Base-by-base conservation (phyloP, 139 green algal genomes). In the Auxenochlorella pyrenoidosa region DNA sequence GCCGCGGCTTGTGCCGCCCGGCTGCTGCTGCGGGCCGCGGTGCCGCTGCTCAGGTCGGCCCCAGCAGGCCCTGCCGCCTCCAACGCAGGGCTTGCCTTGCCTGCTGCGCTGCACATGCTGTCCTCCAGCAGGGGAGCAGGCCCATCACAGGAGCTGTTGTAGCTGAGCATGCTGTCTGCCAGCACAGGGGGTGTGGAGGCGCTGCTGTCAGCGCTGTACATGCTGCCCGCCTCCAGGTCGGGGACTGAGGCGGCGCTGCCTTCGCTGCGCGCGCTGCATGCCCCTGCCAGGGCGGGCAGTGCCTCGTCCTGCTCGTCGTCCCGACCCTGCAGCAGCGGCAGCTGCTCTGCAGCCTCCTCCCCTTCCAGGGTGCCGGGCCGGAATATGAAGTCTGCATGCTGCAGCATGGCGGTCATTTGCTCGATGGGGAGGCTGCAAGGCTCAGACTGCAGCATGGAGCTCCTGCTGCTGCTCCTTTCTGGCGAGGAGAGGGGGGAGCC, bases 1-100 rank as follows among this genome's bases (percentile, higher is more conserved):
- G 79, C 79, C 38, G 79, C 79, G 59, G 47, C 79, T 28, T 73
- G 54, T 15, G 40, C 73, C 40, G 73, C 73, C 28, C 40, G n/a
- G 40, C 43, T 58, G 73, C 73, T 38, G 73, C 40, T 51, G 73
- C 73, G 66, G 3, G 66, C 32, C 32, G 66, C 66, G 32, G 32
- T 28, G 66, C 32, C 41, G 32, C 66, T 73, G 66, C 3, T 28
- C 54, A 24, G 54, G 30, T 12, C 66, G 8, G 66, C 66, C 32
- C 36, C 63, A 1, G 24, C 63, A 8, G 54, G 54, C 15, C 12
- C 54, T 63, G 54, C 54, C 16, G 54, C 10, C 54, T 63, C 54
- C 54, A 24, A 2, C 5, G 32, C 32, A 73, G 30, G 5, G 5
- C 4, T 32, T 18, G 28, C 66, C 32, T 5, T 32, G 30, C 54